Percentiles rank a stretch among this genome's conserved stretches.
phyloP scores from a whole-genome alignment of 1,139 yeast species.

The Scheffersomyces insectosa region DNA sequence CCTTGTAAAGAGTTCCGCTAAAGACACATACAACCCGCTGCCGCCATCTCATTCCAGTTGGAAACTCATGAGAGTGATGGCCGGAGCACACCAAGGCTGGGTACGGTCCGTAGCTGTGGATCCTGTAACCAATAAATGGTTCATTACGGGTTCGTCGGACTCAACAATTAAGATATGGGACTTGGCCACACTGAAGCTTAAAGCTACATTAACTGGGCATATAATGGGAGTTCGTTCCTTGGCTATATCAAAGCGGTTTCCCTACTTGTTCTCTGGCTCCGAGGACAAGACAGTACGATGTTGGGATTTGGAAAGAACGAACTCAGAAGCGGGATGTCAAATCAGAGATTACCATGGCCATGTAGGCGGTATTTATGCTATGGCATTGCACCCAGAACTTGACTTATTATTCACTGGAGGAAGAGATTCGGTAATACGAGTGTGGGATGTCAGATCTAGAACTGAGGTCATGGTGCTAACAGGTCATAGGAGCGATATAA shows the following conservation, averaged over 20 bases:
- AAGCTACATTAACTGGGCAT: conserved; percentile 85
- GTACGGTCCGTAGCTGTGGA: conserved; percentile 79
- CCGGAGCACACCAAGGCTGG: conserved; percentile 92
- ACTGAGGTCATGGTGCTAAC: conserved; percentile 71
- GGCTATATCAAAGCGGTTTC: conserved; percentile 70
- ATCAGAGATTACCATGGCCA: conserved; percentile 94
- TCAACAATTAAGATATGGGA: conserved; percentile 92
- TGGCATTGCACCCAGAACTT: conserved; percentile 83
- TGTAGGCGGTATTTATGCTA: conserved; percentile 81
- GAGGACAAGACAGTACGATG: conserved; percentile 95
- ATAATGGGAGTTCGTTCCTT: conserved; percentile 84
- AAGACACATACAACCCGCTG: not conserved
- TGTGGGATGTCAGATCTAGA: conserved; percentile 92
- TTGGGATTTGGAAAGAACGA: conserved; percentile 92
- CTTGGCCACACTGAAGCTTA: conserved; percentile 67
- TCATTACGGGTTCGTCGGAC: conserved; percentile 89
- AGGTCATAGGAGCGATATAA: conserved; percentile 81
- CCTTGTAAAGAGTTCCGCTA: not conserved
- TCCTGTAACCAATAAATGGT: conserved; percentile 82
- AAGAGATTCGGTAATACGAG: conserved; percentile 79
- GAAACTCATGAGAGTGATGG: conserved; percentile 71
- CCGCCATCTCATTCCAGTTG: conserved; percentile 31
- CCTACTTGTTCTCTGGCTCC: conserved; percentile 88
- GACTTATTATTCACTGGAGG: conserved; percentile 91
- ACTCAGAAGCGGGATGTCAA: conserved; percentile 51